Evolutionary conservation across 192 early-diverging fungal species (phyloP).

Genomic region (Backusella liffmaniae): DNA sequence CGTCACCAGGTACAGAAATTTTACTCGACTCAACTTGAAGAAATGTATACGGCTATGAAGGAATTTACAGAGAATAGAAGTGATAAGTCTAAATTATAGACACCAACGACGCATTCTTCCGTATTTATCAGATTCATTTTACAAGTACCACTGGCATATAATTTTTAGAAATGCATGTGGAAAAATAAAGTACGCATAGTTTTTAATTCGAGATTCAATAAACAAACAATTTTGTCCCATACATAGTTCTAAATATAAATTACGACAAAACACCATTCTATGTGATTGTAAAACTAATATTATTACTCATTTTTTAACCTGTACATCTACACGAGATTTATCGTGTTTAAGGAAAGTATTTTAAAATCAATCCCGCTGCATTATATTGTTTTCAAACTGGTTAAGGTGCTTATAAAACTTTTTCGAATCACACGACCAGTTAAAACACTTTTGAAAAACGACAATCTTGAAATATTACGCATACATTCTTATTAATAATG

Average conservation of each 20-base stretch:
- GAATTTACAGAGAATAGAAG: neutral
- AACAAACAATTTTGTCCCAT: neutral
- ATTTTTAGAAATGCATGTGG: neutral
- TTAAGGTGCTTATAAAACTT: neutral
- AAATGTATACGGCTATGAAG: constrained; percentile 54
- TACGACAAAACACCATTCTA: neutral
- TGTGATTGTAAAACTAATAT: neutral
- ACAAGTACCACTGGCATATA: neutral
- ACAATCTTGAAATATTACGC: neutral
- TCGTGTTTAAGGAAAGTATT: neutral
- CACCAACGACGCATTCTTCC: neutral
- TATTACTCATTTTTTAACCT: neutral
- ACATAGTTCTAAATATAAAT: too few relatives aligned
- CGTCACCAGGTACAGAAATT: constrained; percentile 69
- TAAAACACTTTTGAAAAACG: neutral
- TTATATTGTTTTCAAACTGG: neutral
- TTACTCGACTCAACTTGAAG: constrained; percentile 61
- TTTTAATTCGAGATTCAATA: neutral
- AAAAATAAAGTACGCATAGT: neutral
- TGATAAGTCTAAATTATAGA: neutral
- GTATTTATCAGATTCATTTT: neutral
- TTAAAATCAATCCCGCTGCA: neutral
- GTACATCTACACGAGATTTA: neutral
- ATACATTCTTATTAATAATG: neutral
- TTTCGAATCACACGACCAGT: neutral